Base-by-base conservation (phyloP, 768 basidiomycete genomes). In the Macrocybe gigantea region DNA sequence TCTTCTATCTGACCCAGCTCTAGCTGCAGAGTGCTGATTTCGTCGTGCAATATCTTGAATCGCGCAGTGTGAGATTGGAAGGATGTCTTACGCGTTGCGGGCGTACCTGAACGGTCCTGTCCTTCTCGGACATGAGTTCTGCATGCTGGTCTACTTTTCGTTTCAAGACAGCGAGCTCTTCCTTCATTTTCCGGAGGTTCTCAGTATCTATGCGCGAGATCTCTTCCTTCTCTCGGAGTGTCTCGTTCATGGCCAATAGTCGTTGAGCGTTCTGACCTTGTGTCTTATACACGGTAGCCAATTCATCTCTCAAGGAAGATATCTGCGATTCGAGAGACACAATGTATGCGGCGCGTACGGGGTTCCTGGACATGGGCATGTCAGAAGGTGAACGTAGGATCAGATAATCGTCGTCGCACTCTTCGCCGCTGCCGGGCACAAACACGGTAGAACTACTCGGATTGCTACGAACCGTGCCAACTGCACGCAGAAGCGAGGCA, bases 241-340 rank as follows among this genome's bases (percentile, higher is more conserved):
- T 92, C 65, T 99, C 96, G 51, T 91, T 94, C 85, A 99, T 92
- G 3, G 88, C 79, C 10, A 99, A 74, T 6, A 95, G 78, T 35
- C 93, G 80, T 63, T 96, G 94, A 1, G 93, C 89, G 64, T 96
- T 95, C 67, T 95, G 92, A 4, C 91, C 89, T 53, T 98, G 94
- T 0, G 92, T 90, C 65, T 95, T 94, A 74, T 98, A 99, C 1
- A 95, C 83, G 7, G 88, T 90, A 2, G 94, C 91, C 43, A 97
- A 77, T 64, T 98, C 95, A 56, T 90, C 88, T 33, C 94, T 84
- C 42, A 96, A 73, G 8, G 88, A 84, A 2, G 92, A 91, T 64
- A 98, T 88, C 61, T 97, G 93, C 4, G 88, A 85, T 65, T 98
- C 94, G 41, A 98, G 82, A 13, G 95, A 96, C 1, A 84, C 73